Base-by-base conservation (phyloP, 176 grass and related monocot species). In the Oryza meyeriana region DNA sequence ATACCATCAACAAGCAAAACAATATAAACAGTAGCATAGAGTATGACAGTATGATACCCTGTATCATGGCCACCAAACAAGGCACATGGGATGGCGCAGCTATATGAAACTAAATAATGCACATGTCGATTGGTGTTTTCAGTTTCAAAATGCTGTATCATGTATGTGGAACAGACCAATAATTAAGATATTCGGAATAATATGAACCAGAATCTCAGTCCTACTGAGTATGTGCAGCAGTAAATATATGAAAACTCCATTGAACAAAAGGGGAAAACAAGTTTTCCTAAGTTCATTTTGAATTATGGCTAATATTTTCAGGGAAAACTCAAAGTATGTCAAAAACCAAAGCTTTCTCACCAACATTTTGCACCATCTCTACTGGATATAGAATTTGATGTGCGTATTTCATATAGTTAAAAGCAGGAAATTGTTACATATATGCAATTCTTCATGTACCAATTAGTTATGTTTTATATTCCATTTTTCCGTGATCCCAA, bases 51-150 rank as follows among this genome's bases (percentile, higher is more conserved):
- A 74, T 67, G 77, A 62, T 62, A 58, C 32, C 16, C 5, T 84
- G 75, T 78, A 80, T 11, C 29, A 48, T 75, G 69, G 45, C 22
- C 29, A 84, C 39, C 38, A 74, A 74, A 75, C 50, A 74, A 39
- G 61, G 75, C 87, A 79, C 86, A 84, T 88, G 81, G 29, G 27
- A 22, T 83, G 69, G 17, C 34, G 52, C 41, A 24, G 47, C 45
- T 22, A 66, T 57, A 83, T 27, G 42, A 66, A 78, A 87, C 9
- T 72, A 83, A 83, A 88, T 38, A 84, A 84, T 79, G 35, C 61
- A 74, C 47, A 84, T 3, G 36, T 61, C 45, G 45, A 68, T 68
- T 30, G 39, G 44, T 18, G 4, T 80, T 75, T 86, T 55, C 35
- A 74, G 52, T 42, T 81, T 74, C 84, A 80, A 79, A 75, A 22